Percentiles rank a stretch among this genome's conserved stretches.
Conservation (phyloP, 2,329 filamentous ascomycete species). For the Colletotrichum salicis region DNA sequence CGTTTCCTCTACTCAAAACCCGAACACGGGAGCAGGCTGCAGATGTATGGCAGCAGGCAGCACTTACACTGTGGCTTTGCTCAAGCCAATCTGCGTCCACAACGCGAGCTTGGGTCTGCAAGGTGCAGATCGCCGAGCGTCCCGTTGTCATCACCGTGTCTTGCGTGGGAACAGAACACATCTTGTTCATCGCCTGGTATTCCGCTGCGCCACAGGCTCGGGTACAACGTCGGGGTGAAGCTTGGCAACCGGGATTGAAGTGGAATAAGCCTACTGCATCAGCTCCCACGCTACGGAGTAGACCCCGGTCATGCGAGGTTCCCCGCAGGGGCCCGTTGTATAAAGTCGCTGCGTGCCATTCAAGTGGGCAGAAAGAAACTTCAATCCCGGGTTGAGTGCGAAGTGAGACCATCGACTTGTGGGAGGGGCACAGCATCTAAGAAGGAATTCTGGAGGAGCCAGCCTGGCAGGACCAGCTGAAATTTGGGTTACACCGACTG, state of each 20-base stretch:
- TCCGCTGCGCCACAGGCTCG: conserved; percentile 17
- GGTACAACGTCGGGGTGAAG: background rate
- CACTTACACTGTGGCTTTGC: conserved; percentile 9
- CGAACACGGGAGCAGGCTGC: background rate
- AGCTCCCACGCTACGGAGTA: background rate
- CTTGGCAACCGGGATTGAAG: conserved; percentile 5
- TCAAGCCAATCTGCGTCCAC: conserved; percentile 11
- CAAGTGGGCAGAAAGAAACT: conserved; percentile 4
- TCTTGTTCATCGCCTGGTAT: conserved; percentile 1
- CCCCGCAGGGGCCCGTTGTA: conserved; percentile 1
- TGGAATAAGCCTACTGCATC: background rate
- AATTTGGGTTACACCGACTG: background rate
- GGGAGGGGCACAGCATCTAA: background rate
- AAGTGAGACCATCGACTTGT: background rate
- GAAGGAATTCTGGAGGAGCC: background rate
- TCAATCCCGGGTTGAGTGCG: background rate
- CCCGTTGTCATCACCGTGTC: background rate
- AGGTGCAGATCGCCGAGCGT: conserved; percentile 9
- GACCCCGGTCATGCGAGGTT: background rate
- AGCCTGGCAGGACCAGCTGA: background rate
- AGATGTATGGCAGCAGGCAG: conserved; percentile 13
- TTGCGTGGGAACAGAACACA: background rate
- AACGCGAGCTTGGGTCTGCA: background rate
- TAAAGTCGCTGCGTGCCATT: background rate
- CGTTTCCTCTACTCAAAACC: background rate